Percentiles rank a stretch among this genome's conserved stretches.
These are phyloP conservation scores for Viridothelium virens DNA, from an alignment of 495 filamentous ascomycete genomes.

Conservation along the genomic window DNA sequence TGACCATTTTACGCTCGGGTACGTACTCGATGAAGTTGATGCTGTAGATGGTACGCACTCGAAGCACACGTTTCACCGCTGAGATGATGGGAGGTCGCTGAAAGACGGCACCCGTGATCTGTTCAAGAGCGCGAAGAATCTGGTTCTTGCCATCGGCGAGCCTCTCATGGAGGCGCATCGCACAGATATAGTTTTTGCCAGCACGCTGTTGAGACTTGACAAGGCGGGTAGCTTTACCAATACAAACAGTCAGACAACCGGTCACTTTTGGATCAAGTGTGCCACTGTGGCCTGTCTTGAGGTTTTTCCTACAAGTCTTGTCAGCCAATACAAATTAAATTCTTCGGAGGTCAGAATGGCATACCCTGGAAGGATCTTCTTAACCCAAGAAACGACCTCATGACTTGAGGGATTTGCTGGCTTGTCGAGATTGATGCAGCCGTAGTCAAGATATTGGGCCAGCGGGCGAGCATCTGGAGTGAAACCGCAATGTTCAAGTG, in stretches of 20 bases:
- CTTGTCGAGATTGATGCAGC: slow-evolving; percentile 98
- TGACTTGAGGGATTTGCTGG: slow-evolving; percentile 95
- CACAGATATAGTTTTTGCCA: slow-evolving; percentile 82
- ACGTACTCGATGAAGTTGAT: slow-evolving; percentile 94
- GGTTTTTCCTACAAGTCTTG: slow-evolving; percentile 45
- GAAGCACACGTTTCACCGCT: slow-evolving; percentile 94
- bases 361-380: slow-evolving; percentile 79
- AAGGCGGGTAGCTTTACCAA: slow-evolving; percentile 89
- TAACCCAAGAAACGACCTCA: slow-evolving; percentile 98
- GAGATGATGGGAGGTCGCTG: slow-evolving; percentile 95
- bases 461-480: slow-evolving; percentile 82
- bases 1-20: slow-evolving; percentile 92
- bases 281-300: slow-evolving; percentile 96
- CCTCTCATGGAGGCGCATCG: slow-evolving; percentile 86
- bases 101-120: slow-evolving; percentile 90
- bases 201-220: slow-evolving; percentile 98
- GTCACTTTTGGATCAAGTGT: slow-evolving; percentile 94
- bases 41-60: slow-evolving; percentile 93
- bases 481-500: slow-evolving; percentile 73
- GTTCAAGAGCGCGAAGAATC: slow-evolving; percentile 84
- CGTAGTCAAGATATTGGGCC: slow-evolving; percentile 89
- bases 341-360: background rate
- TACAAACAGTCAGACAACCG: slow-evolving; percentile 82
- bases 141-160: slow-evolving; percentile 84
- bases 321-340: background rate